phyloP scores from a whole-genome alignment of 2,329 filamentous ascomycete species.

The Cercospora sp. region DNA sequence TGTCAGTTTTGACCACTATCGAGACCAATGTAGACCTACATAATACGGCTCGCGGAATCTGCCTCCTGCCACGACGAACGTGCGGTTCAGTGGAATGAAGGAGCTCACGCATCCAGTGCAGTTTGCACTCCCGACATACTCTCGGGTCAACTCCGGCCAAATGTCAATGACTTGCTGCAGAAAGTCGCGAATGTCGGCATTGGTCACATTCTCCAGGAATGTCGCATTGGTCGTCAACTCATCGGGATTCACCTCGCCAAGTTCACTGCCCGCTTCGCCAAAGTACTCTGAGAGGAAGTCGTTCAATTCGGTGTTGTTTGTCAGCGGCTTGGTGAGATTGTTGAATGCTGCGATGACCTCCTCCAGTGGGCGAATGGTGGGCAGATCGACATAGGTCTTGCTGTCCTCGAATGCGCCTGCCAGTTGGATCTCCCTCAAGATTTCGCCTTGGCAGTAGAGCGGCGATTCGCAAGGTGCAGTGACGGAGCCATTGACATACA shows the following conservation, averaged over 20 bases:
- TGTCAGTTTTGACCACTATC: background rate
- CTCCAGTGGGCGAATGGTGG: conserved; percentile 59
- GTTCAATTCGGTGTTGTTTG: conserved; percentile 63
- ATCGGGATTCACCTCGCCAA: conserved; percentile 54
- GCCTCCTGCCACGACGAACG: conserved; percentile 70
- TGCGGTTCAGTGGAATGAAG: conserved; percentile 65
- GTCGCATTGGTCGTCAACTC: conserved; percentile 57
- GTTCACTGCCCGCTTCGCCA: conserved; percentile 62
- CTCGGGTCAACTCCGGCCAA: conserved; percentile 66
- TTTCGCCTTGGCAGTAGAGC: conserved; percentile 66
- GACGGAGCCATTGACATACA: conserved; percentile 62
- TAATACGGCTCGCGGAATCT: conserved; percentile 71
- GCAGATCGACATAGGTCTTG: conserved; percentile 68
- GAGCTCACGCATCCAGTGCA: conserved; percentile 63
- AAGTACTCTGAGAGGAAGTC: conserved; percentile 65
- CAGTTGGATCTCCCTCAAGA: conserved; percentile 63
- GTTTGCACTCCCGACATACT: conserved; percentile 55
- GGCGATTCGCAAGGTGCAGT: conserved; percentile 66
- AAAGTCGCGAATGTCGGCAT: conserved; percentile 61
- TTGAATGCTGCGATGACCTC: conserved; percentile 63
- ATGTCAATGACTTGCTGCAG: conserved; percentile 65
- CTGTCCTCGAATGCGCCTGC: conserved; percentile 65
- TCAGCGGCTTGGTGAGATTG: conserved; percentile 59
- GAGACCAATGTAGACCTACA: conserved; percentile 56
- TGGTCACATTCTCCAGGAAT: conserved; percentile 60